phyloP scores from a whole-genome alignment of 164 flowering plant genomes.

The Tinospora cordifolia region DNA sequence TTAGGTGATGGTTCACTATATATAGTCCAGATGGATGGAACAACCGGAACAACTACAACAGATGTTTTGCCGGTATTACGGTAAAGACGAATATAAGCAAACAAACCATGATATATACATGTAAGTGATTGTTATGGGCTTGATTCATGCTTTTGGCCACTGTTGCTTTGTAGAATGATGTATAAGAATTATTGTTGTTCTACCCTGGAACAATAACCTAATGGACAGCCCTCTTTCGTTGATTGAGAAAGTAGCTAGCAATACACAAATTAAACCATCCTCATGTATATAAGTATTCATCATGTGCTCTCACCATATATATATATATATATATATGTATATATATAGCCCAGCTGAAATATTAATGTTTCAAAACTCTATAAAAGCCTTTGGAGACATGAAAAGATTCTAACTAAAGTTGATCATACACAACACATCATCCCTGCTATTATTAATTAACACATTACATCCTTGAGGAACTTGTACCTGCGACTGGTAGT shows the following conservation, averaged over 20 bases:
- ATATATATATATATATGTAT: neutral
- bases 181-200: neutral
- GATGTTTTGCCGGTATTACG: no score
- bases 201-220: neutral
- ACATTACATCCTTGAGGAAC: constrained; percentile 98
- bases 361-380: neutral
- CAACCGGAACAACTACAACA: neutral
- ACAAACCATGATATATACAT: no score
- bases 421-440: neutral
- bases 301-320: neutral
- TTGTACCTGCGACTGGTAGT: constrained; percentile 68
- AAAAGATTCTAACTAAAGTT: neutral
- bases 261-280: no score
- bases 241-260: no score
- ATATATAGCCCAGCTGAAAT: neutral
- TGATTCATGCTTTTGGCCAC: no score
- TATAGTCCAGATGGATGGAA: neutral
- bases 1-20: neutral
- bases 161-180: no score
- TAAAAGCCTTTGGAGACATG: no score
- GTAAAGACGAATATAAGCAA: no score
- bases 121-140: no score
- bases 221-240: neutral
- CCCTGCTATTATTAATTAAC: constrained; percentile 31
- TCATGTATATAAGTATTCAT: no score